Conservation (phyloP, 2,329 filamentous ascomycete species). For the Colletotrichum tanaceti region DNA sequence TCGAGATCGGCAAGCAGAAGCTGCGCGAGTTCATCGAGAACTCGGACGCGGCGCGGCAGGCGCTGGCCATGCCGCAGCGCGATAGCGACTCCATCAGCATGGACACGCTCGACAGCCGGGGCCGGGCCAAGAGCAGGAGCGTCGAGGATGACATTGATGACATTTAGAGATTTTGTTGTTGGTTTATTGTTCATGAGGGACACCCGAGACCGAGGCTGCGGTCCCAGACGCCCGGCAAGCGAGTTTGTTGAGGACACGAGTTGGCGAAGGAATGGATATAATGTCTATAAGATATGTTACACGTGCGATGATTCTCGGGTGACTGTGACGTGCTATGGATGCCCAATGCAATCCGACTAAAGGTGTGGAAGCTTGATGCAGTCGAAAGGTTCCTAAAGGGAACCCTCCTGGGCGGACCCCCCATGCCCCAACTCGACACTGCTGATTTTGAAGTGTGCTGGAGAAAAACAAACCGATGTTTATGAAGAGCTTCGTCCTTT, state of each 20-base stretch:
- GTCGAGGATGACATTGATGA: slow-evolving; percentile 68
- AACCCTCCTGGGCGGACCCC: background rate
- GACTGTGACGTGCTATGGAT: background rate
- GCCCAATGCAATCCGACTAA: background rate
- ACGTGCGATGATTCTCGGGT: slow-evolving; percentile 6
- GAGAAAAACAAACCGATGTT: background rate
- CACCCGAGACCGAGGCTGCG: slow-evolving; percentile 18
- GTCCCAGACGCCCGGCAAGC: slow-evolving; percentile 31
- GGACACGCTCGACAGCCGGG: slow-evolving; percentile 70
- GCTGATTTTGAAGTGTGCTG: background rate
- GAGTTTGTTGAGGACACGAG: slow-evolving; percentile 14
- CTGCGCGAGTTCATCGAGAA: slow-evolving; percentile 90
- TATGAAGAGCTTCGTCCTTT: too few relatives aligned
- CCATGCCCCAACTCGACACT: background rate
- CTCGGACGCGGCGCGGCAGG: slow-evolving; percentile 85
- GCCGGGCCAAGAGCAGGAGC: slow-evolving; percentile 65
- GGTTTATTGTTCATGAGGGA: slow-evolving; percentile 1
- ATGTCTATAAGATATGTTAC: slow-evolving; percentile 35
- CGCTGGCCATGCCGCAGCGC: slow-evolving; percentile 76
- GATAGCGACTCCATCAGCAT: slow-evolving; percentile 65
- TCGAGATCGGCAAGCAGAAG: slow-evolving; percentile 92
- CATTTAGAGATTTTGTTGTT: slow-evolving; percentile 52
- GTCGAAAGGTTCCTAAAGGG: background rate
- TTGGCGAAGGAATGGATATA: slow-evolving; percentile 38
- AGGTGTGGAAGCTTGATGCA: background rate